Evolutionary conservation across 352 stramenopile species (phyloP), one percentile per base, ranked within the genome.

Genomic region (Pythium periplocum): DNA sequence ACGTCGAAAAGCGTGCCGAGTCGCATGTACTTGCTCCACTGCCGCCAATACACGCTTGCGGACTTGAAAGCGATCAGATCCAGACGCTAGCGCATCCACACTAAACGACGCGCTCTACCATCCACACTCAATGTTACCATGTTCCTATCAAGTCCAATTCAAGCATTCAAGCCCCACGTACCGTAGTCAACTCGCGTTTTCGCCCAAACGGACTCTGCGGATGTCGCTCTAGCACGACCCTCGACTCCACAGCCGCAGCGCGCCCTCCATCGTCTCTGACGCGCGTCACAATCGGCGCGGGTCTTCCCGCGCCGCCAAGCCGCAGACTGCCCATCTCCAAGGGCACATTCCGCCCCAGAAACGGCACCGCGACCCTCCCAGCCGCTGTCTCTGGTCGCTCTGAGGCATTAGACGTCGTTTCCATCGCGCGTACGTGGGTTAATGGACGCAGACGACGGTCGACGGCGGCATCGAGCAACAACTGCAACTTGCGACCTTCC

Each of bases 291-390:
- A 69, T 64, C 36, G 66, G 57, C 0, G 82, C 71, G 32, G 74
- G 61, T 6, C 70, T 63, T 1, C 74, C 72, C 2, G 78, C 82
- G 4, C 71, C 58, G 6, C 78, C 78, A 4, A 89, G 53, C 2
- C 72, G 75, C 37, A 89, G 49, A 26, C 48, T 68, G 1, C 74
- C 78, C 72, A 87, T 86, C 36, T 67, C 51, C 3, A 61, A 48
- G 39, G 68, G 63, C 48, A 80, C 51, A 4, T 68, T 53, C 5
- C 73, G 58, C 4, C 67, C 67, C 4, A 51, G 55, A 43, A 90
- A 71, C 0, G 52, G 30, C n/a, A 60, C 51, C 4, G 9, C 7
- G 2, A 12, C 34, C 10, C 33, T 12, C 45, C 12, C 7, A 31
- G 30, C 46, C 8, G 26, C 32, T 42, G 55, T 43, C 31, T 26